phyloP scores from a whole-genome alignment of 257 asterid species.

The Eucommia ulmoides region DNA sequence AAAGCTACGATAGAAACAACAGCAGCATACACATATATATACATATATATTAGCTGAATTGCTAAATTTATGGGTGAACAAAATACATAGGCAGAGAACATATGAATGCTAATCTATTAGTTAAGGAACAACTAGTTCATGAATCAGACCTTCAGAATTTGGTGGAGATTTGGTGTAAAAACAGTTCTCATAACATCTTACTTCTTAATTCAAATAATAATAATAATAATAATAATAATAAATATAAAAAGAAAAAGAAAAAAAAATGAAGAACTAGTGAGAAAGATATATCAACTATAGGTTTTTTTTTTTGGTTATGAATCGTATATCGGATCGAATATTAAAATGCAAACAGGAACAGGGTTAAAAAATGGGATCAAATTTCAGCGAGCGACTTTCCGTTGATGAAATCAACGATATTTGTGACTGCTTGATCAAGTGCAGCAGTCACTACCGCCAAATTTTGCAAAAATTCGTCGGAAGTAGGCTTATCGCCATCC shows the following conservation, averaged over 20 bases:
- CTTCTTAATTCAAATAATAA: too few relatives aligned
- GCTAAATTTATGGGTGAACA: conserved; percentile 8
- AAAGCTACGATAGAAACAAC: background rate
- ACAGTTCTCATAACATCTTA: too few relatives aligned
- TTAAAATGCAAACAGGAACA: conserved; percentile 2
- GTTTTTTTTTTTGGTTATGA: too few relatives aligned
- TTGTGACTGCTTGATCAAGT: conserved; percentile 58
- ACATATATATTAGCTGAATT: conserved; percentile 7
- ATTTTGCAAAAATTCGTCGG: conserved; percentile 80
- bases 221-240: too few relatives aligned
- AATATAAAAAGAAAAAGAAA: too few relatives aligned
- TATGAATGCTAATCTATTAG: conserved; percentile 15
- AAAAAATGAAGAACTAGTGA: too few relatives aligned
- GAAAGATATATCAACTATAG: too few relatives aligned
- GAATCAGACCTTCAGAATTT: conserved; percentile 11
- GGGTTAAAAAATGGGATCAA: conserved; percentile 20
- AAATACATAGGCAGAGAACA: conserved; percentile 3
- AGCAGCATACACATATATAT: conserved; percentile 10
- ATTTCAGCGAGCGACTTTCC: conserved; percentile 59
- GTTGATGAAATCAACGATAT: conserved; percentile 52
- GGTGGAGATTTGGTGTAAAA: conserved; percentile 21
- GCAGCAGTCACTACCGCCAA: conserved; percentile 75
- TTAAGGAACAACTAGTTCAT: conserved; percentile 29
- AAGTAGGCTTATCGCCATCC: conserved; percentile 84
- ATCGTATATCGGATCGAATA: too few relatives aligned